A percentile compares a stretch with the other conserved stretches of the same genome.
phyloP scores from a whole-genome alignment of 768 basidiomycete species.

The Lenzites betulinus region DNA sequence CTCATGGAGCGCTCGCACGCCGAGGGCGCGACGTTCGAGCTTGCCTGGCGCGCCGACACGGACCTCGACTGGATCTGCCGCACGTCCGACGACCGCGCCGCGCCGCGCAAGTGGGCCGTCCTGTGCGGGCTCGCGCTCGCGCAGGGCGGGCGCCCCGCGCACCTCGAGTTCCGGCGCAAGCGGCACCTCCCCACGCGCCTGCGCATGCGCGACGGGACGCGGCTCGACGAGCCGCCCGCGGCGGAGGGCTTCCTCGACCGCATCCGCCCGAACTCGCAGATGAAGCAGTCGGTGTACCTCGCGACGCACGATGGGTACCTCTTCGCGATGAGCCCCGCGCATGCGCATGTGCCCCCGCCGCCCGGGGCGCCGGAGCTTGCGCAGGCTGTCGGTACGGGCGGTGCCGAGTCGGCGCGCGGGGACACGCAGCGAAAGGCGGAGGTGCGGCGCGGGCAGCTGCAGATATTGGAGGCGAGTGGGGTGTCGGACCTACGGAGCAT shows the following conservation, averaged over 20 bases:
- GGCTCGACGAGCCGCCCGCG: constrained; percentile 71
- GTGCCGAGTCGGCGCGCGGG: constrained; percentile 25
- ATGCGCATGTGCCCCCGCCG: constrained; percentile 70
- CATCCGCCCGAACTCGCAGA: constrained; percentile 58
- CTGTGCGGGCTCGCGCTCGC: constrained; percentile 74
- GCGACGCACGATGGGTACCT: constrained; percentile 72
- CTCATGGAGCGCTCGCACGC: constrained; percentile 55
- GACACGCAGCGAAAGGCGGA: constrained; percentile 52
- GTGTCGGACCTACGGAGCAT: constrained; percentile 76
- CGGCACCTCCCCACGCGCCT: constrained; percentile 59
- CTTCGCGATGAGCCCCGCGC: constrained; percentile 54
- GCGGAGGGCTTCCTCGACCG: constrained; percentile 88
- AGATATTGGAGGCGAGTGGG: constrained; percentile 65
- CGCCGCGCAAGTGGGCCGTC: constrained; percentile 67
- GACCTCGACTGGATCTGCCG: constrained; percentile 88
- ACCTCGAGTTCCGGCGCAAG: constrained; percentile 74
- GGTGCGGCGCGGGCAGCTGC: constrained; percentile 59
- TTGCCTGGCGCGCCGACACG: constrained; percentile 77
- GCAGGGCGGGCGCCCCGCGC: constrained; percentile 58
- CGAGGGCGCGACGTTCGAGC: constrained; percentile 60
- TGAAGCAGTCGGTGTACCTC: constrained; percentile 66
- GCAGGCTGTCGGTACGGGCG: constrained; percentile 27
- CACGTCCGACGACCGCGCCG: constrained; percentile 63
- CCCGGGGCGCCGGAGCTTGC: constrained; percentile 48
- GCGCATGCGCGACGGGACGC: constrained; percentile 48